Conservation (phyloP, 768 basidiomycete species). For the Russula foetens region DNA sequence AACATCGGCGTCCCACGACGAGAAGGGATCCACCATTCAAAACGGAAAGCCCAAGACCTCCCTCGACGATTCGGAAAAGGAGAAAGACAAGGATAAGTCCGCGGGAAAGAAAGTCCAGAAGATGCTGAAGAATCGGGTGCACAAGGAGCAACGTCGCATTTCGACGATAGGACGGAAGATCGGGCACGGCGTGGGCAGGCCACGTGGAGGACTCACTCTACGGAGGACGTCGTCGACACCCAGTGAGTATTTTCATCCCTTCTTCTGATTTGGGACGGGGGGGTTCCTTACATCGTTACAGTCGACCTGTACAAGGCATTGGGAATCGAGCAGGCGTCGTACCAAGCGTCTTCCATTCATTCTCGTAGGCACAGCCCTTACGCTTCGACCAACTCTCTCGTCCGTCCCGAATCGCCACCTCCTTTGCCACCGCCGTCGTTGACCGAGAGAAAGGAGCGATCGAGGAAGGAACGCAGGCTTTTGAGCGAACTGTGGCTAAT, state of each 20-base stretch:
- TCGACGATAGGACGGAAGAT: constrained; percentile 72
- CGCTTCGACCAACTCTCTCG: constrained; percentile 27
- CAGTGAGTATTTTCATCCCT: constrained; percentile 34
- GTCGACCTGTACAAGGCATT: constrained; percentile 11
- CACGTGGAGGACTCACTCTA: constrained; percentile 35
- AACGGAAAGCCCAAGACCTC: not conserved
- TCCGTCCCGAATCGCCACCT: constrained; percentile 28
- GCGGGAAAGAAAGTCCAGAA: constrained; percentile 68
- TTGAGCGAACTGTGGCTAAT: constrained; percentile 88
- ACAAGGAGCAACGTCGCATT: constrained; percentile 65
- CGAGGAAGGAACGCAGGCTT: constrained; percentile 51
- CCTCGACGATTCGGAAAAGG: constrained; percentile 22
- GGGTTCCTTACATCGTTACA: not conserved
- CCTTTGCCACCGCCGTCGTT: constrained; percentile 33
- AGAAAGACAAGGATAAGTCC: constrained; percentile 38
- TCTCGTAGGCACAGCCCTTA: constrained; percentile 49
- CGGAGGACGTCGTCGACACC: constrained; percentile 62
- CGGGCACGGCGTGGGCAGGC: constrained; percentile 57
- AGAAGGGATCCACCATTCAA: not conserved
- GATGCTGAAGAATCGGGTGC: constrained; percentile 65
- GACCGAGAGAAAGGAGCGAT: constrained; percentile 28
- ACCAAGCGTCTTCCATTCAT: constrained; percentile 78
- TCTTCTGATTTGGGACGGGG: not conserved
- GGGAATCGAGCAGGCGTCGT: constrained; percentile 36
- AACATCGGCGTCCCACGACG: not conserved